phyloP scores from a whole-genome alignment of 257 asterid species.

The Nicotiana otophora region DNA sequence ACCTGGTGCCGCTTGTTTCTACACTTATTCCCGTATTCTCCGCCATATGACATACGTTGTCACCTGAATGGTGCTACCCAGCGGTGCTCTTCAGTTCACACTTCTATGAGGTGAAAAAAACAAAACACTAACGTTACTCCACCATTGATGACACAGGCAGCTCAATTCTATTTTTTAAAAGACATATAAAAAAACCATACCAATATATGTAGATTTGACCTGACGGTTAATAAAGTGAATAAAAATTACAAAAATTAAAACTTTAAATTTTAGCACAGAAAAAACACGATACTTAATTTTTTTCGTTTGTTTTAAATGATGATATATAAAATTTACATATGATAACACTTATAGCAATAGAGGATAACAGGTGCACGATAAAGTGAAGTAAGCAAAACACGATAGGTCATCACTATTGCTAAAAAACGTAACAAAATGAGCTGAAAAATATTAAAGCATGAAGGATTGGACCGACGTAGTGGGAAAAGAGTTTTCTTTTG shows the following conservation, averaged over 20 bases:
- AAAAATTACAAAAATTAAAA: no score
- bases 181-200: no score
- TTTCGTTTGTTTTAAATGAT: no score
- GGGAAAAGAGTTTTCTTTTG: neutral
- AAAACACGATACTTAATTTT: no score
- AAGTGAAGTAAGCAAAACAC: no score
- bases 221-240: neutral
- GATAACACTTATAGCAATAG: no score
- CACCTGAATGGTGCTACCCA: constrained; percentile 48
- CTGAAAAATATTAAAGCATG: neutral
- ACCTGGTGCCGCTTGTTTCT: constrained; percentile 60
- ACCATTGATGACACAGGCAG: constrained; percentile 22
- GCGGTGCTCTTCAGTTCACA: constrained; percentile 53
- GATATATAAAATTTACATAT: no score
- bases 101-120: neutral
- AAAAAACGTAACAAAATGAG: neutral
- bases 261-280: no score
- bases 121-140: neutral
- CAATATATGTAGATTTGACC: no score
- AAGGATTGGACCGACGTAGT: constrained; percentile 32
- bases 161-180: constrained; percentile 37
- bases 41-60: constrained; percentile 67
- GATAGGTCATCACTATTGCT: no score
- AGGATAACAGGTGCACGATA: no score
- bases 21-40: constrained; percentile 51